Percentiles rank a stretch among this genome's conserved stretches.
These are phyloP conservation scores for Mortierella sp. DNA, from an alignment of 371 early-diverging fungal species.

Conservation along the genomic window DNA sequence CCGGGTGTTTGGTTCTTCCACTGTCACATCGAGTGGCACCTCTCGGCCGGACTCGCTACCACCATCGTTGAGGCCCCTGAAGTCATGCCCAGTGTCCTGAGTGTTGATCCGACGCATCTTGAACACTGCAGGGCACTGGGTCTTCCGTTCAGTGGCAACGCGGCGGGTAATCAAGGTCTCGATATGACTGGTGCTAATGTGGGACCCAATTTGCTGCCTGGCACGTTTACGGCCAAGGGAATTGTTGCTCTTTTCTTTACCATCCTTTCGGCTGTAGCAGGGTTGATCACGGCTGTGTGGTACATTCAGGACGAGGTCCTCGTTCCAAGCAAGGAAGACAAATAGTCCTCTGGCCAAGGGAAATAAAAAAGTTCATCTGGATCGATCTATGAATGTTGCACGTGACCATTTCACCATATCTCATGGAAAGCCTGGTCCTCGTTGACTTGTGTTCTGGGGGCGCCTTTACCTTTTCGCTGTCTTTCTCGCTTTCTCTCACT, in stretches of 20 bases:
- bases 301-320: conserved; percentile 61
- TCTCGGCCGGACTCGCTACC: conserved; percentile 69
- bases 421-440: background rate
- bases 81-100: conserved; percentile 54
- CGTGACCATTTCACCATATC: background rate
- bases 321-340: background rate
- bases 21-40: conserved; percentile 89
- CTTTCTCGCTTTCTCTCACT: background rate
- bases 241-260: conserved; percentile 78
- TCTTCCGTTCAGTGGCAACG: conserved; percentile 74
- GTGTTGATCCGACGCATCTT: conserved; percentile 29
- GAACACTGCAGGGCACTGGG: conserved; percentile 68
- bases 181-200: conserved; percentile 67
- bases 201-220: conserved; percentile 67
- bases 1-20: conserved; percentile 86
- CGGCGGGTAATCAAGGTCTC: conserved; percentile 72
- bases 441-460: background rate
- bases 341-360: background rate
- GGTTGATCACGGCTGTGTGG: conserved; percentile 80
- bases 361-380: conserved; percentile 3
- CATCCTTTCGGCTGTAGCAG: conserved; percentile 77
- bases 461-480: background rate
- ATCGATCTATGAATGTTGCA: background rate
- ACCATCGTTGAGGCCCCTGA: conserved; percentile 80
- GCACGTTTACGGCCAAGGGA: conserved; percentile 73